Evolutionary conservation across 768 basidiomycete species (phyloP).

Genomic region (Suillus subluteus): DNA sequence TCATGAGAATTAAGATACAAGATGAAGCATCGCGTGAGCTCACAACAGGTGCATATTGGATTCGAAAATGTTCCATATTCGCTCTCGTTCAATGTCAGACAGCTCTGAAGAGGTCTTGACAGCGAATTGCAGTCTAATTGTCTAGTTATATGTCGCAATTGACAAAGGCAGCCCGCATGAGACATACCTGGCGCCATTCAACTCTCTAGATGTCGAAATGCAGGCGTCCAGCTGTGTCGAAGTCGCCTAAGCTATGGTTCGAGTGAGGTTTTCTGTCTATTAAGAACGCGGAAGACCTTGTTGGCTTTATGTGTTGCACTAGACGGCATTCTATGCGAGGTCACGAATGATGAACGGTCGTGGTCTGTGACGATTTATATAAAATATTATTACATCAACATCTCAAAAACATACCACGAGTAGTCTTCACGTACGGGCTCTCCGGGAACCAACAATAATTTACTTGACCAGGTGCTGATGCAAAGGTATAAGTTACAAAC

Average conservation of each 20-base stretch:
- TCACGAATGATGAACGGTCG: not conserved
- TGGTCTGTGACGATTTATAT: not conserved
- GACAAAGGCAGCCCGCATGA: not conserved
- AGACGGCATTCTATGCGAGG: slow-evolving; percentile 19
- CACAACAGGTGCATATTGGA: slow-evolving; percentile 59
- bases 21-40: slow-evolving; percentile 10
- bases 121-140: slow-evolving; percentile 27
- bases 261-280: slow-evolving; percentile 1
- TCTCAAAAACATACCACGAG: not conserved
- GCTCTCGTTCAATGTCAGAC: slow-evolving; percentile 36
- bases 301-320: slow-evolving; percentile 35
- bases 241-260: slow-evolving; percentile 23
- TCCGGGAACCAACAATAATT: not conserved
- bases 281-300: slow-evolving; percentile 30
- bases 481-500: not conserved
- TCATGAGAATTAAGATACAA: not conserved
- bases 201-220: slow-evolving; percentile 16
- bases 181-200: slow-evolving; percentile 23
- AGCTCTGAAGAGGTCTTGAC: slow-evolving; percentile 37
- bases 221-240: slow-evolving; percentile 23
- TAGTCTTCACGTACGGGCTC: not conserved
- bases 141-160: not conserved
- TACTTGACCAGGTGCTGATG: not conserved
- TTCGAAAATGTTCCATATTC: slow-evolving; percentile 57
- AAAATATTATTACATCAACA: not conserved